Evolutionary conservation across 2,329 filamentous ascomycete species (phyloP), one percentile per base, ranked within the genome.

Genomic region (Neopestalotiopsis clavispora): DNA sequence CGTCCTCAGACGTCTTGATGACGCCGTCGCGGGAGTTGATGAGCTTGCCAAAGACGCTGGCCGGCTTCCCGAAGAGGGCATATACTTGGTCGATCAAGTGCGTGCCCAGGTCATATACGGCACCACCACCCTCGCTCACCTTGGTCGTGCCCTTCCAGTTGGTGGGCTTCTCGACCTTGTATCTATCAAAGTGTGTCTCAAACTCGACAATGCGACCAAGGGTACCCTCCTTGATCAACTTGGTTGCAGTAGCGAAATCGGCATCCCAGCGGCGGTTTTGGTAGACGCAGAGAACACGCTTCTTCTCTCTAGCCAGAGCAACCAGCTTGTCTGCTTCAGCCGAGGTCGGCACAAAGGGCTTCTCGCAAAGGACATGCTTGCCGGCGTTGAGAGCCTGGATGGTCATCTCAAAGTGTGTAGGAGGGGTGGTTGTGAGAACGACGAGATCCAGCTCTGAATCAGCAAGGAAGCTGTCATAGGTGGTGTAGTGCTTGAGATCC

Each of bases 361-460:
- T 95, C 83, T 95, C 93, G 63, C 92, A 91, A 66, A 95, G 84
- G 32, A 95, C 91, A 78, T 95, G 91, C 83, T 95, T 95, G 74
- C 91, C 90, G 10, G 87, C 84, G 76, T 91, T 85, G 62, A 95
- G 84, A 0, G 91, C 90, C 65, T 87, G 79, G 78, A 89, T 90
- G 45, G 89, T 84, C 73, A 94, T 84, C 17, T 84, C 78, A 76
- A 89, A 92, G 82, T 95, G 93, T 12, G 89, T 90, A 71, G 91
- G 86, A 0, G 93, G 93, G 0, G 91, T 89, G 0, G 91, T 94
- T 66, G 90, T 90, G 70, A 96, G 81, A 73, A 94, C 84, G 40
- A 94, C 87, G 20, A 95, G 83, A 76, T 94, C 87, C 58, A 95
- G 85, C 0, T 83, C 84, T 0, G 86, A 72, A 79, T 95, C 92